A percentile compares a stretch with the other conserved stretches of the same genome.
Evolutionary conservation across 805 yeast species (phyloP).

Genomic region (Candida anglica): DNA sequence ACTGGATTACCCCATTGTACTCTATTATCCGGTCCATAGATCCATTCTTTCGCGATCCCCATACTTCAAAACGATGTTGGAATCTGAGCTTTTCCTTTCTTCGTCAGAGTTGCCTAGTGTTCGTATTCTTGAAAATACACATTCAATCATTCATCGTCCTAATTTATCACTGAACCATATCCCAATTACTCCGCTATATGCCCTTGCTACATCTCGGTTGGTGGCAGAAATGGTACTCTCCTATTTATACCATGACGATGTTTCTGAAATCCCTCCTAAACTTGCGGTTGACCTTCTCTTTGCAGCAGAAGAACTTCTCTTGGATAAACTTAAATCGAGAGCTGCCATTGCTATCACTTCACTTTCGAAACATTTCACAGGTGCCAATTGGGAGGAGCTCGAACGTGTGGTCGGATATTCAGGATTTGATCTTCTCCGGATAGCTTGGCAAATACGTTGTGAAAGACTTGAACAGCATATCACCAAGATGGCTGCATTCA

Average conservation of each 20-base stretch:
- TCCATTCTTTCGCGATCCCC: constrained; percentile 58
- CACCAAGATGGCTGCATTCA: constrained; percentile 54
- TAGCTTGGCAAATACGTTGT: constrained; percentile 65
- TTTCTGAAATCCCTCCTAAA: constrained; percentile 42
- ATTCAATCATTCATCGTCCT: too few species aligned
- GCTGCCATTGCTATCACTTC: constrained; percentile 51
- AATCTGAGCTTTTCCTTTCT: constrained; percentile 32
- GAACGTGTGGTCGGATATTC: constrained; percentile 26
- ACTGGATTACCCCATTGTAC: too few species aligned
- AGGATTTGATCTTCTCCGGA: constrained; percentile 53
- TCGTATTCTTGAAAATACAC: too few species aligned
- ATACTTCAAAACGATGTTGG: constrained; percentile 62
- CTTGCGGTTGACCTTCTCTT: constrained; percentile 53
- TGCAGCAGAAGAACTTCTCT: constrained; percentile 55
- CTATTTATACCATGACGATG: constrained; percentile 59
- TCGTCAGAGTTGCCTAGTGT: too few species aligned
- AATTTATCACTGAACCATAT: constrained; percentile 10
- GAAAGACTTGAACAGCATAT: constrained; percentile 62
- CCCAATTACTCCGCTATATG: constrained; percentile 28
- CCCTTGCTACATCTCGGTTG: constrained; percentile 15
- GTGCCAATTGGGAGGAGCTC: constrained; percentile 14
- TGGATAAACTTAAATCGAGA: constrained; percentile 63
- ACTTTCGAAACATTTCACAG: constrained; percentile 14
- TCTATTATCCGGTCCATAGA: constrained; percentile 60
- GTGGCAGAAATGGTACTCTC: constrained; percentile 50